Percentiles rank a stretch among this genome's conserved stretches.
Conservation (phyloP, 176 grass and related monocot species). For the Eragrostis nindensis region DNA sequence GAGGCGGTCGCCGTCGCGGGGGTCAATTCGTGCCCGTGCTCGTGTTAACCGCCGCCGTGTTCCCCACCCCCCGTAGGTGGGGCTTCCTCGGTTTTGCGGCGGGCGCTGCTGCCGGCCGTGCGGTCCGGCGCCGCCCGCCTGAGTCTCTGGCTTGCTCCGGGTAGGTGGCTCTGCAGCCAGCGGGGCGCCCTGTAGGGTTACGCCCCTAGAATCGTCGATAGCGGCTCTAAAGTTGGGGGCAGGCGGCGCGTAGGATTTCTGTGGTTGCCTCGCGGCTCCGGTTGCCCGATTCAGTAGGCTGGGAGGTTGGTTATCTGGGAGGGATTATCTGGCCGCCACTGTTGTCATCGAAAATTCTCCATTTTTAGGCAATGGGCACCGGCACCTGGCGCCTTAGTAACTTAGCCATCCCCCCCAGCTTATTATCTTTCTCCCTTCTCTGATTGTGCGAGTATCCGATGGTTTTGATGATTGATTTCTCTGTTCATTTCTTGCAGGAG, state of each 20-base stretch:
- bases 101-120: not conserved
- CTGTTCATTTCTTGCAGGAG: constrained; percentile 27
- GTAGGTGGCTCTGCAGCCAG: not conserved
- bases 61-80: not conserved
- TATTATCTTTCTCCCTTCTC: not conserved
- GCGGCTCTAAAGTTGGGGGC: not conserved
- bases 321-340: not conserved
- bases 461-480: not conserved
- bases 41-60: not conserved
- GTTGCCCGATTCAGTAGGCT: not conserved
- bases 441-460: not conserved
- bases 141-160: not conserved
- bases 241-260: not conserved
- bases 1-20: not conserved
- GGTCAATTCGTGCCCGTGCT: not conserved
- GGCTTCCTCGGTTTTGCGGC: not conserved
- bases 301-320: not conserved
- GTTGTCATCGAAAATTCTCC: not conserved
- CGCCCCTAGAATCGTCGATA: not conserved
- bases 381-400: not conserved
- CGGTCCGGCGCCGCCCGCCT: not conserved
- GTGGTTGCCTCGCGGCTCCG: not conserved
- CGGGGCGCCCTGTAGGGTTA: too few species aligned
- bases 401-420: not conserved
- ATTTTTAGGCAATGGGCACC: not conserved